phyloP scores from a whole-genome alignment of 23 red algal species.

The Agarophyton chilense region DNA sequence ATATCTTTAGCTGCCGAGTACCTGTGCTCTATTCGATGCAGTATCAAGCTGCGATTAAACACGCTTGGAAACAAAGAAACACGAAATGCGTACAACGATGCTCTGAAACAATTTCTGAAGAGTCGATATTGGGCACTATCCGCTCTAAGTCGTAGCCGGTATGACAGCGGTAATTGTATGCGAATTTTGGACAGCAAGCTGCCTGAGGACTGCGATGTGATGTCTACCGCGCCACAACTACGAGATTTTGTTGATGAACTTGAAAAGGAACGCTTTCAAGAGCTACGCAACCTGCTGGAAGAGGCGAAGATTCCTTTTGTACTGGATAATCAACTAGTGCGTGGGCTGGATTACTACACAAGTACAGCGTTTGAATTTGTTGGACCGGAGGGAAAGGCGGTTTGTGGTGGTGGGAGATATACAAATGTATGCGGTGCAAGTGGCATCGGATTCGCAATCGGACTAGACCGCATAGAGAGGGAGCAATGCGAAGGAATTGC shows the following conservation, averaged over 20 bases:
- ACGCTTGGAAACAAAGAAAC: slow-evolving; percentile 40
- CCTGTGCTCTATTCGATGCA: not conserved
- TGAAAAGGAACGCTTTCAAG: slow-evolving; percentile 39
- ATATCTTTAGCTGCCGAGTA: slow-evolving; percentile 34
- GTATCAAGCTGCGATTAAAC: slow-evolving; percentile 27
- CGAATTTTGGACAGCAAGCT: slow-evolving; percentile 62
- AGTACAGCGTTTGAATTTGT: slow-evolving; percentile 78
- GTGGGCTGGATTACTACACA: slow-evolving; percentile 73
- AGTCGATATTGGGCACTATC: slow-evolving; percentile 39
- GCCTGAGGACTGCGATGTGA: slow-evolving; percentile 30
- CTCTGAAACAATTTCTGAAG: slow-evolving; percentile 30
- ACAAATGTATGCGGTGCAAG: slow-evolving; percentile 32
- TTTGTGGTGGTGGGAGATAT: slow-evolving; percentile 68
- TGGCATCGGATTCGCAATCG: slow-evolving; percentile 67
- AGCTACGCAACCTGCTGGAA: slow-evolving; percentile 17
- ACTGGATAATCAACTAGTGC: slow-evolving; percentile 48
- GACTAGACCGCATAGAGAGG: slow-evolving; percentile 59
- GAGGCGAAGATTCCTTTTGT: slow-evolving; percentile 43
- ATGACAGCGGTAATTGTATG: slow-evolving; percentile 64
- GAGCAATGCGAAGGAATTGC: slow-evolving; percentile 28
- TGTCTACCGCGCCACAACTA: slow-evolving; percentile 29
- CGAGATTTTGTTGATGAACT: slow-evolving; percentile 33
- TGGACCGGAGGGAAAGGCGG: slow-evolving; percentile 40
- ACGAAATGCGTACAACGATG: slow-evolving; percentile 40
- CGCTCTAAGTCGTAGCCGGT: slow-evolving; percentile 17